phyloP scores from a whole-genome alignment of 371 early-diverging fungal genomes.

The Mucor plumbeus region DNA sequence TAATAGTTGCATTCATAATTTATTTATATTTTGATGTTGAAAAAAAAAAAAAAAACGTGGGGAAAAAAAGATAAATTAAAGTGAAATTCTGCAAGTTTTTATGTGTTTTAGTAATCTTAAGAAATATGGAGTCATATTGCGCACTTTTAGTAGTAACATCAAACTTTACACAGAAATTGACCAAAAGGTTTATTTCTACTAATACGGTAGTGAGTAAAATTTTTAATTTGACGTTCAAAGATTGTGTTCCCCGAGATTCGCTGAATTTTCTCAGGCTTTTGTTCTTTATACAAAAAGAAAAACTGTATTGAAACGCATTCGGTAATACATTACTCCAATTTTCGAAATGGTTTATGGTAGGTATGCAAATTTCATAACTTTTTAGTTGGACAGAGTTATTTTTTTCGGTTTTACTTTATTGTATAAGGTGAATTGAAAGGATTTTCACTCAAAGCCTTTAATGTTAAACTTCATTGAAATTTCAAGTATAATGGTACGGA shows the following conservation, averaged over 20 bases:
- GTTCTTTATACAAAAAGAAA: background rate
- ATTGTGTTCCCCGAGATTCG: background rate
- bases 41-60: background rate
- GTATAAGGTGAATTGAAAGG: too few species aligned
- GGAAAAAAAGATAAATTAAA: background rate
- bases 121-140: background rate
- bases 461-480: too few species aligned
- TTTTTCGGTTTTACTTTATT: too few species aligned
- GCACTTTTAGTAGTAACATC: background rate
- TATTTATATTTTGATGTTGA: background rate
- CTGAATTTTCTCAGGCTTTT: slow-evolving; percentile 1
- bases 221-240: background rate
- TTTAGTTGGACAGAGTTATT: too few species aligned
- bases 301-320: background rate
- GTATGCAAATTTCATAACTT: too few species aligned
- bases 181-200: background rate
- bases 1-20: background rate
- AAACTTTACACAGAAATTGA: background rate
- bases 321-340: background rate
- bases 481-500: too few species aligned
- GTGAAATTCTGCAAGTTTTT: background rate
- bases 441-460: too few species aligned
- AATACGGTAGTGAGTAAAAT: slow-evolving; percentile 1
- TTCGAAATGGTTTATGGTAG: background rate
- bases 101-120: background rate